Evolutionary conservation across 1,284 basidiomycete genomes (phyloP).

Genomic region (Ceratobasidium sp.): DNA sequence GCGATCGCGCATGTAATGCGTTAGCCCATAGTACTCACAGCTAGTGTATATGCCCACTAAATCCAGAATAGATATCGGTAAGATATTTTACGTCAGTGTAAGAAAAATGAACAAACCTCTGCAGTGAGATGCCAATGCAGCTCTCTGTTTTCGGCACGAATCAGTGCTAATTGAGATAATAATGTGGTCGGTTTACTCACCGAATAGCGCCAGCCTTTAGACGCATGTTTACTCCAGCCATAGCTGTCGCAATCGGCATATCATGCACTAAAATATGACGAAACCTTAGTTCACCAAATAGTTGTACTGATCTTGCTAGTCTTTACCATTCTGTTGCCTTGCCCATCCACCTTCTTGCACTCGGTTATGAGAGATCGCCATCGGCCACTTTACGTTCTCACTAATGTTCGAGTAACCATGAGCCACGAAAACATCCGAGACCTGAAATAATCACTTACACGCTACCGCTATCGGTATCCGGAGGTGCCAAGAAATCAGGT

Average conservation of each 20-base stretch:
- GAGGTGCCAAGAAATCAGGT: conserved; percentile 72
- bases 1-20: too few species aligned
- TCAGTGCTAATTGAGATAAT: conserved; percentile 42
- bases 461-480: conserved; percentile 70
- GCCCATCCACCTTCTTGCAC: conserved; percentile 78
- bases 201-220: conserved; percentile 71
- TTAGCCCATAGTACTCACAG: conserved; percentile 43
- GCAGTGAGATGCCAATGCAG: conserved; percentile 52
- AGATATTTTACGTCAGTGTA: neutral
- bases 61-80: conserved; percentile 46
- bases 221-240: conserved; percentile 77
- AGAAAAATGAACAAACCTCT: conserved; percentile 42
- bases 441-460: conserved; percentile 58
- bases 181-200: conserved; percentile 52
- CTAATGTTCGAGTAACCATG: conserved; percentile 51
- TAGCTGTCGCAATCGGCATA: conserved; percentile 69
- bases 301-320: conserved; percentile 15
- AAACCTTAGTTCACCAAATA: conserved; percentile 28
- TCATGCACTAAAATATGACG: conserved; percentile 55
- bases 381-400: conserved; percentile 75
- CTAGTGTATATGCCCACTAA: conserved; percentile 2
- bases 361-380: conserved; percentile 72
- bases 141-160: conserved; percentile 46
- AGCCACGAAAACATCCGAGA: too few species aligned
- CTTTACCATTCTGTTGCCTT: conserved; percentile 70